These are phyloP conservation scores for Serendipita sp. DNA, from an alignment of 768 basidiomycete species.

Conservation along the genomic window DNA sequence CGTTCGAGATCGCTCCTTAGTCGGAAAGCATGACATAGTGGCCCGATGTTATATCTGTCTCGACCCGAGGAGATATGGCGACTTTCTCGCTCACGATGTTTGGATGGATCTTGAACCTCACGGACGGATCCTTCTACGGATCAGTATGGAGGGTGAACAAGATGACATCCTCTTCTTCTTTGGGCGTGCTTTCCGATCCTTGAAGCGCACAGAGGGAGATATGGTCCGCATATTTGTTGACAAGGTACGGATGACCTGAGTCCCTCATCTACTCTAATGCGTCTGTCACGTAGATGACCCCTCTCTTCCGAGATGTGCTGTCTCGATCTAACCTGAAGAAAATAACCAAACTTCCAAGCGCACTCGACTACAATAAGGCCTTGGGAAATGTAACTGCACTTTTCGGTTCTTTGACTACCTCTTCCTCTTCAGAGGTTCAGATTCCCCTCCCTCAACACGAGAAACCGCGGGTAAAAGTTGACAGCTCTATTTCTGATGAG, in stretches of 20 bases:
- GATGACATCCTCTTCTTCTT: slow-evolving; percentile 97
- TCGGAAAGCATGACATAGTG: slow-evolving; percentile 86
- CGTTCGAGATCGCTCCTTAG: slow-evolving; percentile 72
- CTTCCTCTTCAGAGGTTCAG: slow-evolving; percentile 48
- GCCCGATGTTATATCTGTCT: slow-evolving; percentile 86
- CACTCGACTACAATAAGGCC: slow-evolving; percentile 78
- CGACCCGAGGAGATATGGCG: slow-evolving; percentile 74
- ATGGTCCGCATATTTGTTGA: slow-evolving; percentile 95
- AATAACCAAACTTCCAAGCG: slow-evolving; percentile 44
- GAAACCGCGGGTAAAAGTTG: slow-evolving; percentile 61
- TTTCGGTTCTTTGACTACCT: slow-evolving; percentile 54
- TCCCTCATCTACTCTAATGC: not conserved
- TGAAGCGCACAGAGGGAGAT: slow-evolving; percentile 86
- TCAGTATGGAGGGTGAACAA: slow-evolving; percentile 98
- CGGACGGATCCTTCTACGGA: slow-evolving; percentile 69
- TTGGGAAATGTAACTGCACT: slow-evolving; percentile 67
- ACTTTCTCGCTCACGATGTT: slow-evolving; percentile 78
- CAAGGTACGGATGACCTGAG: slow-evolving; percentile 42
- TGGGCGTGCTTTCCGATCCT: slow-evolving; percentile 80
- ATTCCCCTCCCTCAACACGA: slow-evolving; percentile 59
- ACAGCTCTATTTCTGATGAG: slow-evolving; percentile 65
- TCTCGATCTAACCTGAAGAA: slow-evolving; percentile 62
- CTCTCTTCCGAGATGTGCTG: slow-evolving; percentile 75
- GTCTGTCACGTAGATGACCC: slow-evolving; percentile 55
- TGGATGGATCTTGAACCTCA: slow-evolving; percentile 82